Percentiles rank a stretch among this genome's conserved stretches.
These are phyloP conservation scores for Candida sp. DNA, from an alignment of 1,139 yeast genomes.

Conservation along the genomic window DNA sequence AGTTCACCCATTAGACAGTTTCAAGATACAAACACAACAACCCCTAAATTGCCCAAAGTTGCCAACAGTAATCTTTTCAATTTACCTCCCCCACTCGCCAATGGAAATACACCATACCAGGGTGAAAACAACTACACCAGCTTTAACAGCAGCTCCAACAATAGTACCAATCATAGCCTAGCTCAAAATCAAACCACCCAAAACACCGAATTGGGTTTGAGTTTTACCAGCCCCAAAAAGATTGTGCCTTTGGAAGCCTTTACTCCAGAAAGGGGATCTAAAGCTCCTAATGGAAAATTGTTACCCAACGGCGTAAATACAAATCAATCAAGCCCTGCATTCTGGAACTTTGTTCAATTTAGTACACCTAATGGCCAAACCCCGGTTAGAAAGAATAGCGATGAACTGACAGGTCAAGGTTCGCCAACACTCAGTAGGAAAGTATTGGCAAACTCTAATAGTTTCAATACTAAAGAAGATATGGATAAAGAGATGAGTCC, in stretches of 20 bases:
- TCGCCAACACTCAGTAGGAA: conserved; percentile 41
- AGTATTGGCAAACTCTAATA: conserved; percentile 5
- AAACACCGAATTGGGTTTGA: conserved; percentile 31
- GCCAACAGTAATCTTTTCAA: conserved; percentile 24
- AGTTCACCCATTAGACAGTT: conserved; percentile 35
- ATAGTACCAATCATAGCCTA: conserved; percentile 2
- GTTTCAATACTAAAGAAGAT: conserved; percentile 2
- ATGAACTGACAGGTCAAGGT: conserved; percentile 32
- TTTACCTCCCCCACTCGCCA: conserved; percentile 29
- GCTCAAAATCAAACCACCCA: conserved; percentile 7
- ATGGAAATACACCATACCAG: conserved; percentile 2
- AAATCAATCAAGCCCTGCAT: conserved; percentile 64
- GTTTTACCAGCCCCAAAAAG: conserved; percentile 51
- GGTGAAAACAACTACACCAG: conserved; percentile 1
- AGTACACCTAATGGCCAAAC: conserved; percentile 62
- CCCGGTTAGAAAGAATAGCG: conserved; percentile 37
- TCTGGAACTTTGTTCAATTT: conserved; percentile 77
- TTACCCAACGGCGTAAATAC: conserved; percentile 13
- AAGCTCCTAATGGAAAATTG: conserved; percentile 18
- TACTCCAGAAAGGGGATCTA: conserved; percentile 76
- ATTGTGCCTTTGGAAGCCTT: conserved; percentile 72
- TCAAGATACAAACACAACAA: conserved; percentile 19
- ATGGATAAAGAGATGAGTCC: conserved; percentile 2
- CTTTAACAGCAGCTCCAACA: conserved; percentile 3
- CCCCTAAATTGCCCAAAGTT: conserved; percentile 38